Evolutionary conservation across 2,329 filamentous ascomycete species (phyloP).

Genomic region (Colletotrichum godetiae): DNA sequence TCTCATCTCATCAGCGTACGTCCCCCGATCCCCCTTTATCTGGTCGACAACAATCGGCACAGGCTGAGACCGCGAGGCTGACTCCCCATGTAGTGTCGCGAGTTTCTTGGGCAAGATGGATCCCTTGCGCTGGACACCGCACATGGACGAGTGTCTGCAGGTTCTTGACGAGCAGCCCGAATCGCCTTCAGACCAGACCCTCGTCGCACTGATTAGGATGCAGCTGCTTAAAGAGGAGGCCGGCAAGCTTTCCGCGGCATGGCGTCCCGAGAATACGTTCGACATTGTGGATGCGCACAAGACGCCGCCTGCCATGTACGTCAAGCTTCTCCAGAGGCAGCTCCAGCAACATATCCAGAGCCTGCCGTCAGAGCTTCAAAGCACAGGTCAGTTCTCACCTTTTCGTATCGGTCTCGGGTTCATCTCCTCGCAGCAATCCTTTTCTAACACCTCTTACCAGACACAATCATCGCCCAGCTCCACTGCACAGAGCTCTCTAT

Average conservation of each 20-base stretch:
- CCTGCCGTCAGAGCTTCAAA: slow-evolving; percentile 39
- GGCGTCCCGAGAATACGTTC: slow-evolving; percentile 34
- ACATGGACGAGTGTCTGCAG: slow-evolving; percentile 65
- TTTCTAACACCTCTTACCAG: slow-evolving; percentile 38
- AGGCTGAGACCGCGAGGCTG: background rate
- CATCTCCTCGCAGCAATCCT: no score
- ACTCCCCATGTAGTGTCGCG: background rate
- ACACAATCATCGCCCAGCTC: slow-evolving; percentile 47
- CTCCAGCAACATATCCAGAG: slow-evolving; percentile 41
- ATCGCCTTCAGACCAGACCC: slow-evolving; percentile 56
- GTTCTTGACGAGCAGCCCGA: slow-evolving; percentile 55
- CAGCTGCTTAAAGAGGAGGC: slow-evolving; percentile 44
- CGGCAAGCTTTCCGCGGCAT: slow-evolving; percentile 39
- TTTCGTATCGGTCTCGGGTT: no score
- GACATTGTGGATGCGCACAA: background rate
- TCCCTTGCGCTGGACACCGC: slow-evolving; percentile 62
- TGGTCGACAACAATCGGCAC: no score
- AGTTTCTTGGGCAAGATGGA: slow-evolving; percentile 51
- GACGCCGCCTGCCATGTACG: slow-evolving; percentile 41
- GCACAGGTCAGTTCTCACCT: no score
- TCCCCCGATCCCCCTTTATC: no score
- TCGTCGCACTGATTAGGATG: slow-evolving; percentile 54
- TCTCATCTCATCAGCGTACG: slow-evolving; percentile 11
- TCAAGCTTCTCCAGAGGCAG: slow-evolving; percentile 42
- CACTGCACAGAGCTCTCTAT: slow-evolving; percentile 50